A percentile compares a stretch with the other conserved stretches of the same genome.
phyloP scores from a whole-genome alignment of 2,329 filamentous ascomycete genomes.

The Colletotrichum navitas region DNA sequence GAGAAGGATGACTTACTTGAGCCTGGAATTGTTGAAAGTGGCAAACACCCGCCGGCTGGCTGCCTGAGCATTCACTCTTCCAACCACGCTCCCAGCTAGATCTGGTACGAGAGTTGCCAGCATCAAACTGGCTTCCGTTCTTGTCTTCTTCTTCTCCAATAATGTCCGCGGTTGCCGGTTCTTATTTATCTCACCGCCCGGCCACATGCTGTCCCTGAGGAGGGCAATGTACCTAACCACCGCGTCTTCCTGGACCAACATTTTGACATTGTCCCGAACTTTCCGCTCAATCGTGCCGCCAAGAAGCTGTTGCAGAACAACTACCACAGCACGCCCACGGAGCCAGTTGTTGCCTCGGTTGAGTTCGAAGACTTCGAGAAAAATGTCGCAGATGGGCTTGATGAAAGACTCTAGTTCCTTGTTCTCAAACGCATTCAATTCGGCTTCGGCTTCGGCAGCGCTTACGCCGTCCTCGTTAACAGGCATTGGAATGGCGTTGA shows the following conservation, averaged over 20 bases:
- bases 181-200: conserved; percentile 69
- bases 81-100: conserved; percentile 91
- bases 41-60: conserved; percentile 91
- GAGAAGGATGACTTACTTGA: conserved; percentile 76
- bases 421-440: conserved; percentile 92
- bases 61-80: conserved; percentile 88
- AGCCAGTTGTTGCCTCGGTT: conserved; percentile 98
- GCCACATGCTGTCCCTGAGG: conserved; percentile 86
- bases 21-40: conserved; percentile 87
- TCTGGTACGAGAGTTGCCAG: conserved; percentile 92
- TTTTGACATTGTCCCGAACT: conserved; percentile 85
- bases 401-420: conserved; percentile 94
- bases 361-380: conserved; percentile 94
- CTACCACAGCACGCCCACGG: conserved; percentile 92
- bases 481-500: conserved; percentile 67
- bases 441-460: conserved; percentile 87
- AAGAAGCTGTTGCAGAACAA: conserved; percentile 94
- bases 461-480: conserved; percentile 63
- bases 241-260: conserved; percentile 81
- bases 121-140: conserved; percentile 89
- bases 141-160: conserved; percentile 82
- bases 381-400: conserved; percentile 97
- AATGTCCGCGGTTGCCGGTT: conserved; percentile 69
- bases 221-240: conserved; percentile 81
- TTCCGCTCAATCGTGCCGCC: conserved; percentile 97